phyloP scores from a whole-genome alignment of 2,329 filamentous ascomycete species.

The Neonectria neomacrospora region DNA sequence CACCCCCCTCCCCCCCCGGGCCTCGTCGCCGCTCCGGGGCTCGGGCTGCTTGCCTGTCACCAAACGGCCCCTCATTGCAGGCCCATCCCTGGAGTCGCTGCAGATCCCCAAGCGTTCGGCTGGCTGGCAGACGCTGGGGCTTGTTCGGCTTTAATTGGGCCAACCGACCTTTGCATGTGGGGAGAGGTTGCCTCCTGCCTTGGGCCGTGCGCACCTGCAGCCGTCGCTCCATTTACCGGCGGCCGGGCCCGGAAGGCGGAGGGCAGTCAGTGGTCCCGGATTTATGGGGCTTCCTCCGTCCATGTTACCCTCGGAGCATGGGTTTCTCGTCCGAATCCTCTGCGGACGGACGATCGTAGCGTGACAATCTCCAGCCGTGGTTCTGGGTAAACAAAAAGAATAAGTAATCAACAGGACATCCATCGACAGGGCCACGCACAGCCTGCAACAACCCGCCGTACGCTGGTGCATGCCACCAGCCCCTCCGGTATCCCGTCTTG shows the following conservation, averaged over 20 bases:
- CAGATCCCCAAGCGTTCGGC: background rate
- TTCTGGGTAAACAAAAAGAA: background rate
- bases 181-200: background rate
- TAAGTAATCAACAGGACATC: background rate
- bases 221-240: conserved; percentile 9
- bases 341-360: conserved; percentile 14
- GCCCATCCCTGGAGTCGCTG: background rate
- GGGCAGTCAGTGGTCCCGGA: conserved; percentile 16
- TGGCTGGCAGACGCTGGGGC: background rate
- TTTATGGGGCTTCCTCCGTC: conserved; percentile 22
- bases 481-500: too few relatives aligned
- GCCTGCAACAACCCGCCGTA: background rate
- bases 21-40: background rate
- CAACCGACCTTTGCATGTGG: background rate
- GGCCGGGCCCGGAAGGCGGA: conserved; percentile 17
- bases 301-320: conserved; percentile 3
- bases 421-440: background rate
- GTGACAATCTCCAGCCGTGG: conserved; percentile 11
- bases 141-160: background rate
- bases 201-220: conserved; percentile 5
- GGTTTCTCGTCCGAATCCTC: conserved; percentile 15
- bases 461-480: background rate
- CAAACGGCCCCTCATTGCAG: background rate
- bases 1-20: too few relatives aligned
- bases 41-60: background rate